phyloP scores from a whole-genome alignment of 176 grass and related monocot genomes.

The Musa beccarii region DNA sequence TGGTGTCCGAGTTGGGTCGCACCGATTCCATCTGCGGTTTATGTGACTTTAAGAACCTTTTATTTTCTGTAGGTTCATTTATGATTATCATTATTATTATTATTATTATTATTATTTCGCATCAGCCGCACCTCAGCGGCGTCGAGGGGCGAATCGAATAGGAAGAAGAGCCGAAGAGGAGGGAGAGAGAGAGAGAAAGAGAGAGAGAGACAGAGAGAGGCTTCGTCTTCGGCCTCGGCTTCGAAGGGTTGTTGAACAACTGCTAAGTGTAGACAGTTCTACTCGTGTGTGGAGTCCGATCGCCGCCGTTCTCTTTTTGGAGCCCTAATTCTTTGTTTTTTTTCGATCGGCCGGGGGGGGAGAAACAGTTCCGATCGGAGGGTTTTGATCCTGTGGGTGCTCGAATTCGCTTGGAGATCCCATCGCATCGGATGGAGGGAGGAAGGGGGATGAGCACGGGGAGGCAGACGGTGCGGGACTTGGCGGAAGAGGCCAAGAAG shows the following conservation, averaged over 20 bases:
- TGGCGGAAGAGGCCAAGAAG: constrained; percentile 44
- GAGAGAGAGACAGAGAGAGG: neutral
- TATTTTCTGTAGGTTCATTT: too few relatives aligned
- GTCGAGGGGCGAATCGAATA: neutral
- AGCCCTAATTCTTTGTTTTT: neutral
- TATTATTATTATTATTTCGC: too few relatives aligned
- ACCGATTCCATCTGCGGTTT: too few relatives aligned
- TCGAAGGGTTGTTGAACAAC: neutral
- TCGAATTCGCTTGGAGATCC: neutral
- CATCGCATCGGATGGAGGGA: constrained; percentile 4
- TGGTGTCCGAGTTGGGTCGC: neutral
- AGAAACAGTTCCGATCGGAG: neutral
- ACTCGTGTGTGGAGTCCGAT: neutral
- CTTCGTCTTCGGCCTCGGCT: neutral
- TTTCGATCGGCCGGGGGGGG: neutral
- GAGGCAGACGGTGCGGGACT: constrained; percentile 20
- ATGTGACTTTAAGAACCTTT: too few relatives aligned
- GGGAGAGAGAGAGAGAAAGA: neutral
- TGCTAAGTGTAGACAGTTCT: neutral
- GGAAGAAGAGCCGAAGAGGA: neutral
- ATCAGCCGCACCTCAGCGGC: neutral
- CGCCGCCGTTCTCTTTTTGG: neutral
- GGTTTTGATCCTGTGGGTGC: neutral
- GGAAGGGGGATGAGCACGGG: constrained; percentile 21
- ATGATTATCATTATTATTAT: too few relatives aligned